Percentiles rank a stretch among this genome's conserved stretches.
These are phyloP conservation scores for Saksenaea vasiformis DNA, from an alignment of 371 early-diverging fungal species.

Conservation along the genomic window DNA sequence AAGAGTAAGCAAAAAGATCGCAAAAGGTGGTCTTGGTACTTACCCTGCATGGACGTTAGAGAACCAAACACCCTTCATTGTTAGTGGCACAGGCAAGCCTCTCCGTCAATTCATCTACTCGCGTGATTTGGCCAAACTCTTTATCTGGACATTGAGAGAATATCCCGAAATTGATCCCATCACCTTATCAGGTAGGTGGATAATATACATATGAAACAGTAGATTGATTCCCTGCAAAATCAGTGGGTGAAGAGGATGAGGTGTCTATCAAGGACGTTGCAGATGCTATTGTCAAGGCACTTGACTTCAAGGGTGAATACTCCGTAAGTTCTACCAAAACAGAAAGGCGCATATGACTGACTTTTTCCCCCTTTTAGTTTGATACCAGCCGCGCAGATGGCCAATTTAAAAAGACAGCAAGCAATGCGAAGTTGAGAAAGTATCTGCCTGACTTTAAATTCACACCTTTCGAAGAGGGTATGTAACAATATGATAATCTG, in stretches of 20 bases:
- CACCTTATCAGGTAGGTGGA: constrained; percentile 73
- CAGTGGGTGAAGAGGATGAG: constrained; percentile 82
- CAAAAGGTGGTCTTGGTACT: neutral
- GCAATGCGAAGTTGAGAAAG: constrained; percentile 76
- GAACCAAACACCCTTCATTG: constrained; percentile 73
- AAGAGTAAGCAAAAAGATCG: constrained; percentile 47
- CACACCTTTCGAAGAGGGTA: constrained; percentile 78
- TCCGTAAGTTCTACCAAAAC: constrained; percentile 27
- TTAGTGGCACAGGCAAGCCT: constrained; percentile 82
- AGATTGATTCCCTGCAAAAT: neutral
- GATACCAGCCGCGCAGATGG: constrained; percentile 83
- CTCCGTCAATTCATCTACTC: constrained; percentile 90
- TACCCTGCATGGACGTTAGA: constrained; percentile 35
- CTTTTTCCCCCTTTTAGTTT: constrained; percentile 40
- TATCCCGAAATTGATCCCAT: constrained; percentile 83
- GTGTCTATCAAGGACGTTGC: constrained; percentile 83
- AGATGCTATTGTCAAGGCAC: constrained; percentile 70
- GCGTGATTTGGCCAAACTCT: constrained; percentile 80
- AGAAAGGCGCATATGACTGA: neutral
- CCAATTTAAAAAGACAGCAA: constrained; percentile 88
- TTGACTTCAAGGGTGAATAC: constrained; percentile 70
- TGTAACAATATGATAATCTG: too few species aligned
- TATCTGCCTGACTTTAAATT: constrained; percentile 81
- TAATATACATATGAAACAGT: neutral
- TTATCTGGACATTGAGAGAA: constrained; percentile 82